phyloP scores from a whole-genome alignment of 2,329 filamentous ascomycete genomes.

The Aureobasidium sp. region DNA sequence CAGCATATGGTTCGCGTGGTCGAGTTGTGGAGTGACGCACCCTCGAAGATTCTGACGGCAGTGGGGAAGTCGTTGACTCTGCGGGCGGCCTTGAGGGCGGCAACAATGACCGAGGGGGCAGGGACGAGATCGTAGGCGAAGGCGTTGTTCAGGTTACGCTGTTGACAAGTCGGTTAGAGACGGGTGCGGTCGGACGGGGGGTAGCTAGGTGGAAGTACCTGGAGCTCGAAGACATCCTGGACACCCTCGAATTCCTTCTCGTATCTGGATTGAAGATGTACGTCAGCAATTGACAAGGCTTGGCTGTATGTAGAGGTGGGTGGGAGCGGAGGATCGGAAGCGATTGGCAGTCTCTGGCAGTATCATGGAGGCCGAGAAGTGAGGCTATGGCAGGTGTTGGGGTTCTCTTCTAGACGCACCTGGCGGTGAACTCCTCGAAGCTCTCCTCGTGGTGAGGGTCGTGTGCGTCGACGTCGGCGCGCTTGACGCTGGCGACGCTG shows the following conservation, averaged over 20 bases:
- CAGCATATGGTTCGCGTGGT: not conserved
- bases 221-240: conserved; percentile 98
- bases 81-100: conserved; percentile 87
- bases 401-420: conserved; percentile 54
- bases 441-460: conserved; percentile 82
- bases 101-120: conserved; percentile 80
- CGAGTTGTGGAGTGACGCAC: conserved; percentile 46
- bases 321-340: not conserved
- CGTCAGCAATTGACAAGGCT: conserved; percentile 13
- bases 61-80: conserved; percentile 98
- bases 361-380: conserved; percentile 36
- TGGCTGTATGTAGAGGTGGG: not conserved
- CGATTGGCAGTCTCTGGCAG: conserved; percentile 44
- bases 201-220: conserved; percentile 54
- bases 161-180: conserved; percentile 15
- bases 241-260: conserved; percentile 98
- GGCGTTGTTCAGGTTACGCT: conserved; percentile 98
- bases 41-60: conserved; percentile 96
- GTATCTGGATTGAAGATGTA: conserved; percentile 57
- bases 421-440: conserved; percentile 96
- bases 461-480: conserved; percentile 30
- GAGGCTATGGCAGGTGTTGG: conserved; percentile 45
- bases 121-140: conserved; percentile 99
- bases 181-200: not conserved
- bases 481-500: conserved; percentile 44